A percentile compares a stretch with the other conserved stretches of the same genome.
These are phyloP conservation scores for Angomonas deanei DNA, from an alignment of 208 protist genomes.

Conservation along the genomic window DNA sequence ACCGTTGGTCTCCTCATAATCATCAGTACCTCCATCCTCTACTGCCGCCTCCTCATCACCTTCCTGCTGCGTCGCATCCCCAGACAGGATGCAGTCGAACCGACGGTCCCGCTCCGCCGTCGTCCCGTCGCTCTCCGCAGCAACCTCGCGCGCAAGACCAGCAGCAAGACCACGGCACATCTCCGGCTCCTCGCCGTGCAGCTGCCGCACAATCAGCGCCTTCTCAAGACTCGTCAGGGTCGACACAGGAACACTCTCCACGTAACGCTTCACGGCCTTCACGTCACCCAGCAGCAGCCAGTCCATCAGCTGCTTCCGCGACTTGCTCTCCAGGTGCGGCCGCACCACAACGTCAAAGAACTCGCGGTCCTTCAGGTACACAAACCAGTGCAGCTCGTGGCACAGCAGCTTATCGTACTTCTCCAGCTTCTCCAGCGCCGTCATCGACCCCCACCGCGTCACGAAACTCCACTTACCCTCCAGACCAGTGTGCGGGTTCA, in stretches of 20 bases:
- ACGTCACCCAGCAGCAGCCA: conserved; percentile 10
- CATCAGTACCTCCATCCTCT: not conserved
- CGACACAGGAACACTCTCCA: not conserved
- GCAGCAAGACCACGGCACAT: conserved; percentile 1
- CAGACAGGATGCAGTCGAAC: conserved; percentile 10
- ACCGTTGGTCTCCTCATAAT: not conserved
- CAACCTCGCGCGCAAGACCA: not conserved
- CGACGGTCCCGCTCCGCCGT: conserved; percentile 9
- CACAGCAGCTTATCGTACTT: conserved; percentile 16
- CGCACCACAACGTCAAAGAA: conserved; percentile 16
- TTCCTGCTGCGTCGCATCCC: not conserved
- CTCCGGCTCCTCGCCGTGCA: conserved; percentile 1
- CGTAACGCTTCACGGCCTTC: not conserved
- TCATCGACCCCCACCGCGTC: conserved; percentile 3
- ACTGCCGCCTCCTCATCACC: not conserved
- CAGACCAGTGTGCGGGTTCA: not conserved
- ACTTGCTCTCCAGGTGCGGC: conserved; percentile 12
- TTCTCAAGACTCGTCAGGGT: conserved; percentile 5
- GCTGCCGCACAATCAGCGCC: conserved; percentile 8
- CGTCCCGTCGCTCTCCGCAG: not conserved
- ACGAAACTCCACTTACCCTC: conserved; percentile 12
- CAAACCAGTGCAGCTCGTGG: conserved; percentile 17
- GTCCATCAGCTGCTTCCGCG: conserved; percentile 9
- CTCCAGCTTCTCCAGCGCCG: conserved; percentile 6
- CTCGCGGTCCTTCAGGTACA: conserved; percentile 17